phyloP scores from a whole-genome alignment of 164 flowering plant genomes.

The Saururus chinensis region DNA sequence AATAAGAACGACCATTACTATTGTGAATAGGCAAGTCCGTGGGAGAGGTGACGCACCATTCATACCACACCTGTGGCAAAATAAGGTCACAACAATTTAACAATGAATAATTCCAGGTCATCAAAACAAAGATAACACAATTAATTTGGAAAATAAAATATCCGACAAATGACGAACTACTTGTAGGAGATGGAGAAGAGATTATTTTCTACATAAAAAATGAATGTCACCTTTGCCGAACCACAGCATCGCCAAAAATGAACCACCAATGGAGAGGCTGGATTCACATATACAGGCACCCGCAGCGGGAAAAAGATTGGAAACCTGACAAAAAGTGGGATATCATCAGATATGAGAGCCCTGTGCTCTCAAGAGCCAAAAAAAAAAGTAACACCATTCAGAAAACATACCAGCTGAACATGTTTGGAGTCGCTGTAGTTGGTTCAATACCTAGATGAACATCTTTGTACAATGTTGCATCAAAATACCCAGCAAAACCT shows the following conservation, averaged over 20 bases:
- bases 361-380: not conserved
- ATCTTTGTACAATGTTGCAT: constrained; percentile 87
- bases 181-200: not conserved
- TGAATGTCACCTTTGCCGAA: constrained; percentile 55
- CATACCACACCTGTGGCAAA: constrained; percentile 85
- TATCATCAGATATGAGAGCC: not conserved
- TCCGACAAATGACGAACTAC: too few relatives aligned
- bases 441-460: constrained; percentile 99
- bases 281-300: constrained; percentile 48
- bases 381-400: not conserved
- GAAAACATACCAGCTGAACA: constrained; percentile 87
- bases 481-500: constrained; percentile 99
- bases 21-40: constrained; percentile 60
- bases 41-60: constrained; percentile 80
- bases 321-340: constrained; percentile 46
- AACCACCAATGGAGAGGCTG: constrained; percentile 60
- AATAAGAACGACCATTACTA: constrained; percentile 88
- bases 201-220: not conserved
- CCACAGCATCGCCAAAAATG: constrained; percentile 96
- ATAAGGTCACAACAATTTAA: not conserved
- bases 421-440: constrained; percentile 78
- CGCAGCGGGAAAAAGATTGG: constrained; percentile 89
- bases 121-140: not conserved
- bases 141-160: not conserved
- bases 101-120: not conserved